These are phyloP conservation scores for Verticillium nubilum DNA, from an alignment of 2,329 filamentous ascomycete genomes.

Conservation along the genomic window DNA sequence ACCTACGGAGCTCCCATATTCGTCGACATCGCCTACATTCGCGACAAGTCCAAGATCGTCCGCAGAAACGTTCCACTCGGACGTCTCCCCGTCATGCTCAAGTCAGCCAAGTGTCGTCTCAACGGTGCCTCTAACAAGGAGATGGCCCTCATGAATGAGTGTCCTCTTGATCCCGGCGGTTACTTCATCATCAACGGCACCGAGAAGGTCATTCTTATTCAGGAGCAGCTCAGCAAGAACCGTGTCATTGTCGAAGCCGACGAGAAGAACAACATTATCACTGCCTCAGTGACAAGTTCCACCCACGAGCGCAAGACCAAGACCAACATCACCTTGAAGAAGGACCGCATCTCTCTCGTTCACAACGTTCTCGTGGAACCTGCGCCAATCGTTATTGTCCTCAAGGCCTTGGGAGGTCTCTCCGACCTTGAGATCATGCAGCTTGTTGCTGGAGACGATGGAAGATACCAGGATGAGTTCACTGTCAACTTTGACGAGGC, in stretches of 20 bases:
- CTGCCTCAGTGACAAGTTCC: conserved; percentile 94
- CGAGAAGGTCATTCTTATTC: conserved; percentile 97
- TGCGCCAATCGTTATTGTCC: conserved; percentile 87
- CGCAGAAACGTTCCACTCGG: conserved; percentile 77
- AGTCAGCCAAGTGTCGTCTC: conserved; percentile 88
- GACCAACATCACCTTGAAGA: conserved; percentile 91
- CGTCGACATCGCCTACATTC: conserved; percentile 85
- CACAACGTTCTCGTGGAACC: conserved; percentile 93
- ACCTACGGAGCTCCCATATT: conserved; percentile 96
- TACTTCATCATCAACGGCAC: conserved; percentile 98
- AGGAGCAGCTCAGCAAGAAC: conserved; percentile 99
- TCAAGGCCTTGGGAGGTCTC: conserved; percentile 90
- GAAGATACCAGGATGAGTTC: conserved; percentile 89
- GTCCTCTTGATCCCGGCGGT: conserved; percentile 89
- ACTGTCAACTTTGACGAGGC: conserved; percentile 93
- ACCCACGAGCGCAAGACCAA: conserved; percentile 98
- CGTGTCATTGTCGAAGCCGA: conserved; percentile 94
- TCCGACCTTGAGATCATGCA: conserved; percentile 94
- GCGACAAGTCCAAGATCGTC: conserved; percentile 71
- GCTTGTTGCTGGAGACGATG: conserved; percentile 82
- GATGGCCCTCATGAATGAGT: conserved; percentile 93
- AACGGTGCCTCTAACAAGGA: conserved; percentile 76
- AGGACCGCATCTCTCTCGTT: conserved; percentile 80
- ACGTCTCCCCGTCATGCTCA: conserved; percentile 92
- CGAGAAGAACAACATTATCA: conserved; percentile 86